Conservation (phyloP, 148 eudicot genomes). For the Linanthus parryae region DNA sequence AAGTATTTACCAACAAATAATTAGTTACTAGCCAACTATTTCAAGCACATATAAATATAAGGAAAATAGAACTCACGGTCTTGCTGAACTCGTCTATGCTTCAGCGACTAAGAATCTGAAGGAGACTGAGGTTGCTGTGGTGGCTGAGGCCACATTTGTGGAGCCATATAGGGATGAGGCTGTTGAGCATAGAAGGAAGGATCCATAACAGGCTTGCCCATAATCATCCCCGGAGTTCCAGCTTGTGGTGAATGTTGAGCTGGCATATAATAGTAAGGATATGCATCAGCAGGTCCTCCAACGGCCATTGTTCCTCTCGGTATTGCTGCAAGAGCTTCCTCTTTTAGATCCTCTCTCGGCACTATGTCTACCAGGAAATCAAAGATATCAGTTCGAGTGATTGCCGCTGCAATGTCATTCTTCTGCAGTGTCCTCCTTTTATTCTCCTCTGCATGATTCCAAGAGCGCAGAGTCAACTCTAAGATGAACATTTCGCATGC, state of each 20-base stretch:
- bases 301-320: slow-evolving; percentile 59
- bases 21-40: too few relatives aligned
- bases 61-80: too few relatives aligned
- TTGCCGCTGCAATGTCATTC: slow-evolving; percentile 74
- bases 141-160: slow-evolving; percentile 60
- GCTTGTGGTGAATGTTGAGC: slow-evolving; percentile 49
- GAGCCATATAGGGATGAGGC: slow-evolving; percentile 62
- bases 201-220: slow-evolving; percentile 40
- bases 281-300: slow-evolving; percentile 48
- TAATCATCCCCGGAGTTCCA: slow-evolving; percentile 71
- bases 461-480: slow-evolving; percentile 67
- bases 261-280: slow-evolving; percentile 69
- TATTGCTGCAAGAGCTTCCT: slow-evolving; percentile 51
- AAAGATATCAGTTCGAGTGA: slow-evolving; percentile 71
- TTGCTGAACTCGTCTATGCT: too few relatives aligned
- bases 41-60: too few relatives aligned
- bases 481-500: slow-evolving; percentile 85
- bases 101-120: slow-evolving; percentile 45
- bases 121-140: slow-evolving; percentile 61
- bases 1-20: too few relatives aligned
- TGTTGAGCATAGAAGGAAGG: slow-evolving; percentile 48
- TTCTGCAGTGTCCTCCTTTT: slow-evolving; percentile 70
- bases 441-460: slow-evolving; percentile 84
- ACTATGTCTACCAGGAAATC: slow-evolving; percentile 77
- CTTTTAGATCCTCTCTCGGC: slow-evolving; percentile 73